phyloP scores from a whole-genome alignment of 2,329 filamentous ascomycete genomes.

The Colletotrichum sp. region DNA sequence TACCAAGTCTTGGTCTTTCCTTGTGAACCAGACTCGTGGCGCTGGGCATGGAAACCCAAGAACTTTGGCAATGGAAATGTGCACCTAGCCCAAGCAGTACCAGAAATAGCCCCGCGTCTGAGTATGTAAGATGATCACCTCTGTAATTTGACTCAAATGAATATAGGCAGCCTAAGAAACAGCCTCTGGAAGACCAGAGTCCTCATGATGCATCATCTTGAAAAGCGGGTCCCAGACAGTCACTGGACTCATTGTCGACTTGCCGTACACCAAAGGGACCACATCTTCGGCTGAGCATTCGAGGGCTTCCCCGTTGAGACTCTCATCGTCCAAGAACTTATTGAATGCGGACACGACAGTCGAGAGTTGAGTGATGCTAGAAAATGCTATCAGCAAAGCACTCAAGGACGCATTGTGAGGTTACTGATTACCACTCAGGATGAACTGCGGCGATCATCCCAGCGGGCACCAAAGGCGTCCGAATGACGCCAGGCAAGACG shows the following conservation, averaged over 20 bases:
- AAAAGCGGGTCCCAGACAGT: conserved; percentile 56
- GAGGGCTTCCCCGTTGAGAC: conserved; percentile 43
- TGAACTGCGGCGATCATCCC: not conserved
- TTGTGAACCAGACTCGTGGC: rapidly evolving
- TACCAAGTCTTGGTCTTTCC: not conserved
- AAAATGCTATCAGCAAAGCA: not conserved
- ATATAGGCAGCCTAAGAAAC: conserved; percentile 25
- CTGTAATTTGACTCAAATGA: no score
- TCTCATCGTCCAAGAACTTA: conserved; percentile 48
- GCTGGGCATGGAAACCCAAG: not conserved
- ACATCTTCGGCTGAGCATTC: conserved; percentile 48
- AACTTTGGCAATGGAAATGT: not conserved
- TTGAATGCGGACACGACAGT: conserved; percentile 52
- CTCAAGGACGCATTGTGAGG: not conserved
- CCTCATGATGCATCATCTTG: conserved; percentile 46
- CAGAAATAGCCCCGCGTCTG: no score
- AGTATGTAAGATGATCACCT: not conserved
- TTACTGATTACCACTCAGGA: not conserved
- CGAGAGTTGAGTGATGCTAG: conserved; percentile 41
- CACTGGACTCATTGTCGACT: conserved; percentile 42
- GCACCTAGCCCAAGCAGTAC: no score
- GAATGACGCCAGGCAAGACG: not conserved
- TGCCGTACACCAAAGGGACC: conserved; percentile 34
- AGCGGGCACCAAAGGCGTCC: not conserved
- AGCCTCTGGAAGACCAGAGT: conserved; percentile 43